Evolutionary conservation across 1,139 yeast genomes (phyloP).

Genomic region (Yamadazyma songkhlaensis): DNA sequence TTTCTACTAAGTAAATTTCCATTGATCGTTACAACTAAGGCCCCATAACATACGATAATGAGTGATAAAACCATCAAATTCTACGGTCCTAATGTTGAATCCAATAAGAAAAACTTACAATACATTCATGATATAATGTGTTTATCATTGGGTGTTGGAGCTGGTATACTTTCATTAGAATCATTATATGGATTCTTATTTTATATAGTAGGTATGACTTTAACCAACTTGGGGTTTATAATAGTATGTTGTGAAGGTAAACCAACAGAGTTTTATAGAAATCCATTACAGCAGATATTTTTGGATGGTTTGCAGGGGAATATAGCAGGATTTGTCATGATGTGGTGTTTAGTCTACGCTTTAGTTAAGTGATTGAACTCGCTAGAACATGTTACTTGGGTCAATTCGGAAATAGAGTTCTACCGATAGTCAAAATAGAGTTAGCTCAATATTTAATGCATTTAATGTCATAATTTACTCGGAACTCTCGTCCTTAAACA

Average conservation of each 20-base stretch:
- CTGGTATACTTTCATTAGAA: constrained; percentile 71
- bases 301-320: constrained; percentile 55
- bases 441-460: neutral
- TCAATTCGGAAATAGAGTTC: too few species aligned
- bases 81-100: constrained; percentile 26
- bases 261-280: constrained; percentile 47
- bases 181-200: constrained; percentile 60
- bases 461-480: neutral
- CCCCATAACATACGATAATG: too few species aligned
- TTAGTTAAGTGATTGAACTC: constrained; percentile 32
- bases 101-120: constrained; percentile 41
- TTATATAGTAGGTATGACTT: constrained; percentile 49
- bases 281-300: constrained; percentile 56
- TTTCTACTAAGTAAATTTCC: neutral
- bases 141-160: constrained; percentile 63
- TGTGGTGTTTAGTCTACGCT: constrained; percentile 83
- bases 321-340: constrained; percentile 70
- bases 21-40: neutral
- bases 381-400: too few species aligned
- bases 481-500: neutral
- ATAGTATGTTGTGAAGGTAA: constrained; percentile 38
- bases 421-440: too few species aligned
- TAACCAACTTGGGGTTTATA: constrained; percentile 43
- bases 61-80: constrained; percentile 12
- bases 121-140: constrained; percentile 65